Evolutionary conservation across 345 rosid species (phyloP).

Genomic region (Salix exigua): DNA sequence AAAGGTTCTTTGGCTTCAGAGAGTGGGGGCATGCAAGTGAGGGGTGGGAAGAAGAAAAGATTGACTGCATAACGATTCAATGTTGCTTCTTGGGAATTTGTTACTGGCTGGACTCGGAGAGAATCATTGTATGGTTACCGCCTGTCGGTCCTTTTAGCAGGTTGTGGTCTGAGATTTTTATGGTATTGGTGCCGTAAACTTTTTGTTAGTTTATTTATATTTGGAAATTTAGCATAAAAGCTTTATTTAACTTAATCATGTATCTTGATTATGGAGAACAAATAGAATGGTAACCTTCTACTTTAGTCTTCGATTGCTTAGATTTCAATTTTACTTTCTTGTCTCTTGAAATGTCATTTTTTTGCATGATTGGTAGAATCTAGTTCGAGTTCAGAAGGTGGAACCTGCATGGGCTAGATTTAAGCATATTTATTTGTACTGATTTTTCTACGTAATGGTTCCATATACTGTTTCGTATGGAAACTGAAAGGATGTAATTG

Average conservation of each 20-base stretch:
- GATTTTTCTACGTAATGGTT: not conserved
- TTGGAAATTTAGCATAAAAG: not conserved
- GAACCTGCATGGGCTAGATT: not conserved
- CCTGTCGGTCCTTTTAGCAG: not conserved
- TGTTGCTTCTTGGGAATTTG: not conserved
- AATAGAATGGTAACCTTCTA: not conserved
- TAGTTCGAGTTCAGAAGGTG: not conserved
- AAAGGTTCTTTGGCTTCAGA: not conserved
- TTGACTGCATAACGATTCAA: not conserved
- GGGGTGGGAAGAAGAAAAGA: not conserved
- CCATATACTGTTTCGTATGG: not conserved
- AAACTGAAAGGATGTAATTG: not conserved
- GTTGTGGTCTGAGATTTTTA: slow-evolving; percentile 1
- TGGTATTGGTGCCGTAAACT: not conserved
- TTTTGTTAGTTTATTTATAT: not conserved
- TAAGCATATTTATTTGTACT: not conserved
- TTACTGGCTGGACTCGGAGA: not conserved
- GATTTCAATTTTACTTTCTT: not conserved
- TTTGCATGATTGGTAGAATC: not conserved
- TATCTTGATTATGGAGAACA: not conserved
- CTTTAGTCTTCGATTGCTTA: not conserved
- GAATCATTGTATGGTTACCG: not conserved
- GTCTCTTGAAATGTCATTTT: not conserved
- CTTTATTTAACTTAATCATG: not conserved
- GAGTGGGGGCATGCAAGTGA: not conserved